These are phyloP conservation scores for Diplocarpon rosae DNA, from an alignment of 2,329 filamentous ascomycete species.

Conservation along the genomic window DNA sequence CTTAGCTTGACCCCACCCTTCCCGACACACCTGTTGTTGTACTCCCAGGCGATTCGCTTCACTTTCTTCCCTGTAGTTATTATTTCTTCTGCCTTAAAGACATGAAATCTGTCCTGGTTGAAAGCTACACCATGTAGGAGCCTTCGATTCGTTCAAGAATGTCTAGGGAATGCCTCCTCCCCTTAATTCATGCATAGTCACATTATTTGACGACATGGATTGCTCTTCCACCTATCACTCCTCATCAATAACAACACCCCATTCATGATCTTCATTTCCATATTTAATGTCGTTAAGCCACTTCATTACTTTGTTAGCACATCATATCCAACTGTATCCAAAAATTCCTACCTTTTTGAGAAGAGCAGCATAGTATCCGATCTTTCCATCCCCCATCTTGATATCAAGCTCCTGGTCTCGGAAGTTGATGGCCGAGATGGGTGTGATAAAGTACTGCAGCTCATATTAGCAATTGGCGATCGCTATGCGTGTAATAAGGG, in stretches of 20 bases:
- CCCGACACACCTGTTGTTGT: too few relatives aligned
- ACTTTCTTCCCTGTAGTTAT: too few relatives aligned
- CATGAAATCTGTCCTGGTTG: too few relatives aligned
- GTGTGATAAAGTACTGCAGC: conserved; percentile 56
- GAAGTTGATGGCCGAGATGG: conserved; percentile 58
- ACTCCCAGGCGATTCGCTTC: too few relatives aligned
- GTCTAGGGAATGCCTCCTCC: too few relatives aligned
- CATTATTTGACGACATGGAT: too few relatives aligned
- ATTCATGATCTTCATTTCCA: conserved; percentile 55
- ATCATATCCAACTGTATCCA: too few relatives aligned
- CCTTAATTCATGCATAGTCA: too few relatives aligned
- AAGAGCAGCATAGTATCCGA: conserved; percentile 42
- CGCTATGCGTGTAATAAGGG: not conserved
- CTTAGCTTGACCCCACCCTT: too few relatives aligned
- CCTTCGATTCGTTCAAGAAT: too few relatives aligned
- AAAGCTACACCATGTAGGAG: too few relatives aligned
- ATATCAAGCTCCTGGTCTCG: conserved; percentile 51
- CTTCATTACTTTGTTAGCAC: not conserved
- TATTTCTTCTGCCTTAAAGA: too few relatives aligned
- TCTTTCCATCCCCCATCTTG: conserved; percentile 43
- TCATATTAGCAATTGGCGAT: not conserved
- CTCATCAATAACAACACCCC: conserved; percentile 57
- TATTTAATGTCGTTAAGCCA: conserved; percentile 66
- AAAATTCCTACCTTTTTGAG: conserved; percentile 39
- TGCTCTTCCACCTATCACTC: conserved; percentile 8